These are phyloP conservation scores for Geranium rotundifolium DNA, from an alignment of 345 rosid species.

Conservation along the genomic window DNA sequence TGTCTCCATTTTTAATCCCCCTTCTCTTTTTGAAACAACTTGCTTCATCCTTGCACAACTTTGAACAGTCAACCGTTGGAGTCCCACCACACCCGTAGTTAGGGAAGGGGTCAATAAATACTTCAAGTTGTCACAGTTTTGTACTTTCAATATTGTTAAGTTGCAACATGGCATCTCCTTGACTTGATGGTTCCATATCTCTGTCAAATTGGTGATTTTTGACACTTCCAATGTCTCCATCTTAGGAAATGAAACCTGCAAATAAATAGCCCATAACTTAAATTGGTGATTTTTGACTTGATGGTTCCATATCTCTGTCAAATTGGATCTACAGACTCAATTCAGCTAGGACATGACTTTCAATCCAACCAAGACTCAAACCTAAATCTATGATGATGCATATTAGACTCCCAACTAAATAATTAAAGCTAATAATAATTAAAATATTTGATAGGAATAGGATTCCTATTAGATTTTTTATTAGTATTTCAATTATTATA, in stretches of 20 bases:
- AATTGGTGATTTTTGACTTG: no score
- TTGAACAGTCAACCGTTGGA: neutral
- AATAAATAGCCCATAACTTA: no score
- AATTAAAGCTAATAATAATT: no score
- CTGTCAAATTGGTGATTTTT: neutral
- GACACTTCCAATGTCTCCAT: conserved; percentile 10
- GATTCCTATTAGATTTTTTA: no score
- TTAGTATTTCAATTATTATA: no score
- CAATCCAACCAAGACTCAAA: no score
- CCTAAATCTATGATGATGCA: no score
- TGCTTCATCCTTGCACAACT: conserved; percentile 2
- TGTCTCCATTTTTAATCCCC: neutral
- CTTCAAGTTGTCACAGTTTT: neutral
- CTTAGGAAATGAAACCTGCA: neutral
- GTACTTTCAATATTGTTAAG: neutral
- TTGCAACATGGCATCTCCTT: neutral
- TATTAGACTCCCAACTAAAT: no score
- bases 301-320: no score
- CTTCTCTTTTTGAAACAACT: conserved; percentile 2
- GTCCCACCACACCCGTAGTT: conserved; percentile 7
- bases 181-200: neutral
- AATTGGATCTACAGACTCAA: no score
- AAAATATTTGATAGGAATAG: no score
- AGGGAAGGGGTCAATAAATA: conserved; percentile 9
- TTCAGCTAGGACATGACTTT: no score